phyloP scores from a whole-genome alignment of 306 rosid species.

The Casuarina glauca region DNA sequence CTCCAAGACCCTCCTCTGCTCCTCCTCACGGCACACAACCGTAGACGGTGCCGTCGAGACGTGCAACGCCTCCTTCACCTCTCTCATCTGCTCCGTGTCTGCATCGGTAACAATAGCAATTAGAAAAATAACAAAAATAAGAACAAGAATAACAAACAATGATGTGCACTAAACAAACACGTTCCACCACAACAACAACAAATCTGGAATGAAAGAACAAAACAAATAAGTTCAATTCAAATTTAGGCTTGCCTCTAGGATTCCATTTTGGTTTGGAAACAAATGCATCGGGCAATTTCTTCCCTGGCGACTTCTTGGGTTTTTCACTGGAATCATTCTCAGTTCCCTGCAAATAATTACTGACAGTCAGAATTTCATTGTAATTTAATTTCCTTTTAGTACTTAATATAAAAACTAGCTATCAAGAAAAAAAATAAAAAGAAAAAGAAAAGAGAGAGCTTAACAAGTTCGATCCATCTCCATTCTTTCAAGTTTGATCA shows the following conservation, averaged over 20 bases:
- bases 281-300: constrained; percentile 17
- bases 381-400: neutral
- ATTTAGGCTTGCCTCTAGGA: constrained; percentile 51
- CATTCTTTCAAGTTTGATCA: neutral
- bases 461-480: neutral
- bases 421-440: neutral
- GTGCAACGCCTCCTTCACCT: constrained; percentile 74
- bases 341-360: constrained; percentile 36
- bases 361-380: neutral
- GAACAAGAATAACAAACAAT: neutral
- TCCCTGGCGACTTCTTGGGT: constrained; percentile 18
- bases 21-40: constrained; percentile 68
- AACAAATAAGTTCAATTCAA: neutral
- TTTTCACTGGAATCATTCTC: constrained; percentile 21
- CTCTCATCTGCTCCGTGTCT: constrained; percentile 64
- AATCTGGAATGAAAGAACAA: neutral
- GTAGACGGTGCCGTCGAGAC: constrained; percentile 66
- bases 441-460: neutral
- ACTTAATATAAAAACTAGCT: neutral
- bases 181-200: neutral
- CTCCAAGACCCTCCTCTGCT: constrained; percentile 67
- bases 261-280: constrained; percentile 52
- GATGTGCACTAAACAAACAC: neutral
- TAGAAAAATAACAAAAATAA: neutral
- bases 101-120: constrained; percentile 9